phyloP scores from a whole-genome alignment of 805 yeast species.

The Candida qinlingensis region DNA sequence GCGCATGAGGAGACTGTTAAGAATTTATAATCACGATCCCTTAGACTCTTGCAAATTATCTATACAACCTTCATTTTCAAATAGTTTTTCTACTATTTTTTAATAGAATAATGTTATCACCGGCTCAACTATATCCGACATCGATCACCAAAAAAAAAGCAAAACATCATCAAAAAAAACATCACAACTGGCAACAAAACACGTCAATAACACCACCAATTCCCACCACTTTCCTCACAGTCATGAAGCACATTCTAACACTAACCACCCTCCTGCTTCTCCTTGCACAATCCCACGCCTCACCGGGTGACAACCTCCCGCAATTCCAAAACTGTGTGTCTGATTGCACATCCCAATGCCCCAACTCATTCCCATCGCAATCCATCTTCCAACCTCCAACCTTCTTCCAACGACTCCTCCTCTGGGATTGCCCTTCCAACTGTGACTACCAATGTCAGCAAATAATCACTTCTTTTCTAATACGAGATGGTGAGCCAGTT shows the following conservation, averaged over 20 bases:
- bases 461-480: constrained; percentile 54
- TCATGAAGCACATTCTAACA: too few species aligned
- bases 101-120: background rate
- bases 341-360: constrained; percentile 7
- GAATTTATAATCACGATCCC: constrained; percentile 27
- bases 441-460: constrained; percentile 95
- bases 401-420: constrained; percentile 35
- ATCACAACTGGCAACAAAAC: background rate
- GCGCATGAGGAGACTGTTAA: constrained; percentile 52
- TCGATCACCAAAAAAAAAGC: background rate
- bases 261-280: background rate
- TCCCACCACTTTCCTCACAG: background rate
- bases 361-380: constrained; percentile 1
- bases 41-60: too few species aligned
- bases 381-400: constrained; percentile 6
- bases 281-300: background rate
- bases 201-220: background rate
- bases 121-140: background rate
- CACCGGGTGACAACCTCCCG: constrained; percentile 4
- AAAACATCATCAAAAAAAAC: too few species aligned
- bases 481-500: constrained; percentile 42
- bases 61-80: too few species aligned
- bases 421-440: constrained; percentile 73
- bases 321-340: constrained; percentile 11
- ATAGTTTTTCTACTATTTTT: too few species aligned